These are phyloP conservation scores for Aethionema arabicum DNA, from an alignment of 345 rosid species.

Conservation along the genomic window DNA sequence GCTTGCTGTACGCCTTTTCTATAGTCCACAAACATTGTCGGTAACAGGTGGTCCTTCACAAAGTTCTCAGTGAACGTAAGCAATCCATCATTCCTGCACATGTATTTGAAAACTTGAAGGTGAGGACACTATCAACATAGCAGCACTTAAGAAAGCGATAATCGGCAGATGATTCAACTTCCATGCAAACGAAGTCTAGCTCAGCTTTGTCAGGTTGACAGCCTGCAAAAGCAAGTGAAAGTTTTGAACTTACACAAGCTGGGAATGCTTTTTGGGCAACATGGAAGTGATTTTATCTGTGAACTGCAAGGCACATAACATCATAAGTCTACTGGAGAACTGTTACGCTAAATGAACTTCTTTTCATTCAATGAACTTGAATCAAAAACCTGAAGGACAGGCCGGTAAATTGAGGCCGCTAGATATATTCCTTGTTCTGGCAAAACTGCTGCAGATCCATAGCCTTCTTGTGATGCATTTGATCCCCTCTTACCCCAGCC, in stretches of 20 bases:
- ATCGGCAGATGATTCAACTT: constrained; percentile 4
- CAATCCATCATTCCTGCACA: constrained; percentile 92
- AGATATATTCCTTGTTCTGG: constrained; percentile 99
- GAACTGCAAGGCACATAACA: constrained; percentile 62
- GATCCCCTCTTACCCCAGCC: constrained; percentile 92
- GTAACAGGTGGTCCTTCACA: constrained; percentile 94
- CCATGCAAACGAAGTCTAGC: not conserved
- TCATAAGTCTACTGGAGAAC: constrained; percentile 26
- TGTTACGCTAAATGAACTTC: constrained; percentile 20
- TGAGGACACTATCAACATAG: constrained; percentile 17
- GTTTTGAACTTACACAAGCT: constrained; percentile 71
- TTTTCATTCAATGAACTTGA: constrained; percentile 25
- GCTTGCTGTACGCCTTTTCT: constrained; percentile 99
- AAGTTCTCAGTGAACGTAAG: constrained; percentile 93
- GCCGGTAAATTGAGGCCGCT: constrained; percentile 91
- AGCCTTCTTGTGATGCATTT: constrained; percentile 84
- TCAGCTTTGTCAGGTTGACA: constrained; percentile 22
- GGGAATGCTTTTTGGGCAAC: constrained; percentile 84
- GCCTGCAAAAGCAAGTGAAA: constrained; percentile 3
- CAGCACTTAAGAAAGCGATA: constrained; percentile 19
- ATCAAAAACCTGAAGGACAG: constrained; percentile 82
- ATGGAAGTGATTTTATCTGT: constrained; percentile 84
- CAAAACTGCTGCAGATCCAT: constrained; percentile 93
- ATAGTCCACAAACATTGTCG: constrained; percentile 97
- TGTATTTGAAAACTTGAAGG: not conserved